Evolutionary conservation across 306 rosid species (phyloP), one percentile per base, ranked within the genome.

Genomic region (Vachellia pachyceras): DNA sequence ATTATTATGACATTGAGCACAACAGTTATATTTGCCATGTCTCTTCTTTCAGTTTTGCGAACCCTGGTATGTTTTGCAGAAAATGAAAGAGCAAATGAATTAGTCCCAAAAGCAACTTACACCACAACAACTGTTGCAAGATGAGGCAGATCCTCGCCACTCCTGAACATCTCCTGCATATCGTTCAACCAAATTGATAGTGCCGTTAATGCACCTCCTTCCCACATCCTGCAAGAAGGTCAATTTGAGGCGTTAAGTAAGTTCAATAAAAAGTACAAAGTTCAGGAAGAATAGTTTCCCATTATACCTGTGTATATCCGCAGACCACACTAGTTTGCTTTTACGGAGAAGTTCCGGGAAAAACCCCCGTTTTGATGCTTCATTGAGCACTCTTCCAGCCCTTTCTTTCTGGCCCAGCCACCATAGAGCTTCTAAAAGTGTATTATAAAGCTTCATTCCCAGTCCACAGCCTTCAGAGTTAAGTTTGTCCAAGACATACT

Each of bases 361-460:
- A 75, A 92, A 84, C 71, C 99, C 98, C 72, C 94, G 89, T 77
- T 89, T 91, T 68, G 89, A 92, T 84, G 97, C 99, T 87, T 96
- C 98, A 80, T 82, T 85, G 76, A 96, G 97, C 85, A 96, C 96
- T 81, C 95, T 90, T n/a, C 81, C 90, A 72, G 99, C 97, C 85
- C 98, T 89, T 79, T 90, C 91, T 90, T 91, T 92, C 92, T 96
- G 98, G 75, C 86, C 88, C 89, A 90, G 80, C 94, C 97, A 92
- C 99, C 98, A 96, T 82, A 92, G 98, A 83, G 98, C 98, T 83
- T 94, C 99, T 63, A 94, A 83, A 77, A 93, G 92, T 35, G 97
- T 87, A 77, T 93, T 96, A 83, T 94, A 92, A 88, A 93, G 92
- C 80, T 88, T 90, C 89, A 94, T 85, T 82, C 94, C 97, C 80